Evolutionary conservation across 768 basidiomycete genomes (phyloP), one percentile per base, ranked within the genome.

Genomic region (Cyclocybe aegerita): DNA sequence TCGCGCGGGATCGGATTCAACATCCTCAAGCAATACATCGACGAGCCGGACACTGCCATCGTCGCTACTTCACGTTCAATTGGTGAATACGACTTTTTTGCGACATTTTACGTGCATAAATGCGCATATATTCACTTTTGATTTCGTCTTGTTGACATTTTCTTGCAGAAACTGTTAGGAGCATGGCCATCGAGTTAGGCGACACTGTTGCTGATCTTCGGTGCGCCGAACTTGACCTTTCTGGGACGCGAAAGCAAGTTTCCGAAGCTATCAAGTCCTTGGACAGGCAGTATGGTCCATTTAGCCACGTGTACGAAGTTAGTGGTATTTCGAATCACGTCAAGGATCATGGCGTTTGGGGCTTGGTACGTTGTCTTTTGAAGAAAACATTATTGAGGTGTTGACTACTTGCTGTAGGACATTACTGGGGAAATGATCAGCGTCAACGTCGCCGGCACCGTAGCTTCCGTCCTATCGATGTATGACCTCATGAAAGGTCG

Each of bases 261-360:
- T 53, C 50, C 7, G 55, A 62, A 6, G 46, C 39, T 16, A 52
- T 68, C 4, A 45, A 52, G 9, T 16, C 48, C 17, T 38, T 60
- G 17, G 69, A 70, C 41, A 57, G 55, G 17, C 53, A 54, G 29
- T 64, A 64, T 49, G 67, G 67, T 4, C 67, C 67, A 2, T 64
- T 70, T 29, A 65, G 64, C 1, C 66, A 68, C 29, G 34, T 70
- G 40, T 70, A 67, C 50, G 66, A 64, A 16, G 60, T 65, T 29
- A 59, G 57, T 14, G 66, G 64, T 1, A 60, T 64, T 31, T 60
- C 64, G 12, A 63, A 60, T 40, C 58, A 63, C 29, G 35, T 64
- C 10, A 59, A 65, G 15, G 50, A 56, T 10, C 29, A 42, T 8
- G 39, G 37, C 7, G 55, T 53, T 0, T 64, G 58, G 53, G 57